Evolutionary conservation across 352 stramenopile species (phyloP), one percentile per base, ranked within the genome.

Genomic region (Elongisporangium anandrum): DNA sequence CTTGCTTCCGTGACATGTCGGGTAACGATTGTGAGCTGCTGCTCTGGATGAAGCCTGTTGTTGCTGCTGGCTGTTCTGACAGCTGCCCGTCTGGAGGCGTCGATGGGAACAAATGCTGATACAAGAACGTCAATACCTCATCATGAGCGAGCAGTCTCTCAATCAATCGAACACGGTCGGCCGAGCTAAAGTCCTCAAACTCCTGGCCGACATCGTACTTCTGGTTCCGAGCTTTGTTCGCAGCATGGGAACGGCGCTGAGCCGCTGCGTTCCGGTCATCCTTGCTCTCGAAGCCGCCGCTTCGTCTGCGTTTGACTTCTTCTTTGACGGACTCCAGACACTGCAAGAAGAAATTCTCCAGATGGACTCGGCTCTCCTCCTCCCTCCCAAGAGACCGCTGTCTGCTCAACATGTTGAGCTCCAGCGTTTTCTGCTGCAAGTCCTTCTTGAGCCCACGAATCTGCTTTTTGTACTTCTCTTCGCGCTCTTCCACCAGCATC

Each of bases 301-400:
- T 77, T 8, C 74, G 66, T 59, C 83, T 61, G 57, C 74, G 66
- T 54, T 66, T 53, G 7, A 90, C 81, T 56, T 92, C 84, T 3
- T 87, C 75, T 63, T 95, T 95, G 29, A 95, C 80, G 0, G 83
- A 81, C 10, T 94, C 77, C n/a, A 96, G 65, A 61, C 85, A 94
- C 57, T 88, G 71, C 50, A 92, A 63, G 51, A 95, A 95, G 39
- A 95, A 88, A 19, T 72, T 73, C 56, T 94, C 81, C 20, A 95
- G 63, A 16, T 77, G 71, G 5, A 79, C 81, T 5, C 73, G 69
- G 9, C 64, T 65, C 17, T 69, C 57, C 6, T 71, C 76, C 20
- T 70, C 68, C 13, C 60, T 62, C 9, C 50, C 55, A 4, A 79
- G 20, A 6, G 72, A n/a, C 9, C 70, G 62, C 20, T 87, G 82